phyloP scores from a whole-genome alignment of 306 rosid species.

The Canavalia ensiformis region DNA sequence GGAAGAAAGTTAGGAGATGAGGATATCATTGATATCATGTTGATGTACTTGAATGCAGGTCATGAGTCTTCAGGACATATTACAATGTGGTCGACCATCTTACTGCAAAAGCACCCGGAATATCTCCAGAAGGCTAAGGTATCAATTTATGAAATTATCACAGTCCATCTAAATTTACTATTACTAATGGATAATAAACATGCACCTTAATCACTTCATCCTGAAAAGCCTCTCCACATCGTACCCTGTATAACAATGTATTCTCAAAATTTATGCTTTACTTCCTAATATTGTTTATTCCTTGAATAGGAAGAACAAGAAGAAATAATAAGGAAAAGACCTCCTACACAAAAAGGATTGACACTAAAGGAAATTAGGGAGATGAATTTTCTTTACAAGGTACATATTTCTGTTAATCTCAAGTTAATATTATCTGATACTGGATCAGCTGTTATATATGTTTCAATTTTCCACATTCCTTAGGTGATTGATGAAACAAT shows the following conservation, averaged over 20 bases:
- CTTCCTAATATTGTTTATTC: not conserved
- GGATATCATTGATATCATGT: conserved; percentile 75
- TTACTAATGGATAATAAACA: not conserved
- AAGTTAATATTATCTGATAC: not conserved
- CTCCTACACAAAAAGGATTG: conserved; percentile 69
- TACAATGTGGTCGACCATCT: conserved; percentile 82
- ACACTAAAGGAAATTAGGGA: conserved; percentile 75
- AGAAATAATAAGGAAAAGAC: conserved; percentile 68
- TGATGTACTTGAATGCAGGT: conserved; percentile 96
- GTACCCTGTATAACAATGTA: not conserved
- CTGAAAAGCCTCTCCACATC: not conserved
- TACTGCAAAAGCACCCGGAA: conserved; percentile 70
- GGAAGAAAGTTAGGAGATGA: conserved; percentile 74
- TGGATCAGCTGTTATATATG: not conserved
- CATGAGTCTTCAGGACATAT: conserved; percentile 96
- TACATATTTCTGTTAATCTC: conserved; percentile 22
- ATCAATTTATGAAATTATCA: not conserved
- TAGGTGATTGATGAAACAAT: conserved; percentile 93
- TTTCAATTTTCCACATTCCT: conserved; percentile 4
- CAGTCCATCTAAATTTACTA: conserved; percentile 2
- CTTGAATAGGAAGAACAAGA: conserved; percentile 80
- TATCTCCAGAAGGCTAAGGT: conserved; percentile 80
- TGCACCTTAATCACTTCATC: not conserved
- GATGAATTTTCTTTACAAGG: conserved; percentile 85
- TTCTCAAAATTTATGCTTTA: not conserved